Percentiles rank a stretch among this genome's conserved stretches.
Evolutionary conservation across 129 eudicot genomes (phyloP).

Genomic region (Logfia minima): DNA sequence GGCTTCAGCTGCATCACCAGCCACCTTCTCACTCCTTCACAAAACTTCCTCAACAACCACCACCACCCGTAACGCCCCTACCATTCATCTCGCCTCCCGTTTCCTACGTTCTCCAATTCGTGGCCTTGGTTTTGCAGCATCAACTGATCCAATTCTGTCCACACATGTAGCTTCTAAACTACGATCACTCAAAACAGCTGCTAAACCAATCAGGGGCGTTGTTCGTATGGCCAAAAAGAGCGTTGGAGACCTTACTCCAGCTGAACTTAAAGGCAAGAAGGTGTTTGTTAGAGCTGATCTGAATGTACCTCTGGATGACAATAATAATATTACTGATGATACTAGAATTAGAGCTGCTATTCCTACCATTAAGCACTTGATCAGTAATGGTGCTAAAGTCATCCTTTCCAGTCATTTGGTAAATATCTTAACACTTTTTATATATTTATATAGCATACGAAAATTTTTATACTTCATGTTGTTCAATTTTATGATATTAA

Average conservation of each 20-base stretch:
- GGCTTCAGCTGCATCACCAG: not conserved
- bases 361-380: conserved; percentile 59
- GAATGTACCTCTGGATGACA: conserved; percentile 58
- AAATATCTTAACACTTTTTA: not conserved
- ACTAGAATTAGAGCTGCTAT: conserved; percentile 71
- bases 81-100: not conserved
- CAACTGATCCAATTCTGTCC: conserved; percentile 16
- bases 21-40: not conserved
- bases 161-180: conserved; percentile 62
- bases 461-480: not conserved
- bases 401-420: conserved; percentile 78
- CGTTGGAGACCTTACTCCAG: conserved; percentile 69
- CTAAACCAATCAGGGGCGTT: conserved; percentile 46
- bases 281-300: conserved; percentile 70
- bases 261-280: conserved; percentile 75
- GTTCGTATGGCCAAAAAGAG: conserved; percentile 74
- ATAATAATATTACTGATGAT: conserved; percentile 62
- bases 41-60: not conserved
- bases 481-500: not conserved
- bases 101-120: not conserved
- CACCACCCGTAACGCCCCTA: not conserved
- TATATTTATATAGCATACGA: not conserved
- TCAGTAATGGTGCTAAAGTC: conserved; percentile 64
- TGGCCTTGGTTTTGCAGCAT: not conserved
- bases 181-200: conserved; percentile 38